phyloP scores from a whole-genome alignment of 345 rosid genomes.

The Camelina neglecta region DNA sequence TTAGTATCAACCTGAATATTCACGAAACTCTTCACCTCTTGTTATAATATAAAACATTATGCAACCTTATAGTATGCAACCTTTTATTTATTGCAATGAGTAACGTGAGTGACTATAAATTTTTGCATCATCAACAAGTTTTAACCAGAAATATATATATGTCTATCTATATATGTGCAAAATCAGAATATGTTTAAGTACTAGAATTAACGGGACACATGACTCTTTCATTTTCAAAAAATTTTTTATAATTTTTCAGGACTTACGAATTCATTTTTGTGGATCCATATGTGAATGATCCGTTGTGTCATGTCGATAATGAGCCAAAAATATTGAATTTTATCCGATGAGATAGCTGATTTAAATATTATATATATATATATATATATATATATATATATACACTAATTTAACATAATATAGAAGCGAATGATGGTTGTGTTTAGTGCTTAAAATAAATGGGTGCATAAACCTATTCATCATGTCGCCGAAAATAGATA shows the following conservation, averaged over 20 bases:
- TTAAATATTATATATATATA: background rate
- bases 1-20: slow-evolving; percentile 43
- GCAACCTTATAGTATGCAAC: background rate
- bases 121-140: slow-evolving; percentile 1
- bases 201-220: slow-evolving; percentile 6
- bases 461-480: slow-evolving; percentile 34
- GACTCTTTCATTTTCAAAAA: background rate
- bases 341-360: slow-evolving; percentile 8
- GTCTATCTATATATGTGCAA: background rate
- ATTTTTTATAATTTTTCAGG: background rate
- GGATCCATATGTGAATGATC: slow-evolving; percentile 19
- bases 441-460: slow-evolving; percentile 39
- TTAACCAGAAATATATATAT: background rate
- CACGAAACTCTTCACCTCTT: slow-evolving; percentile 20
- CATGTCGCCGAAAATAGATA: slow-evolving; percentile 31
- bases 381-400: too few species aligned
- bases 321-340: background rate
- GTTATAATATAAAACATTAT: slow-evolving; percentile 5
- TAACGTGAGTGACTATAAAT: slow-evolving; percentile 4
- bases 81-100: background rate
- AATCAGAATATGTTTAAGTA: background rate
- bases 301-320: slow-evolving; percentile 17
- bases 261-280: background rate
- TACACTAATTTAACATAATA: background rate
- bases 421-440: slow-evolving; percentile 25